These are phyloP conservation scores for Amanita molliuscula DNA, from an alignment of 768 basidiomycete species.

Conservation along the genomic window DNA sequence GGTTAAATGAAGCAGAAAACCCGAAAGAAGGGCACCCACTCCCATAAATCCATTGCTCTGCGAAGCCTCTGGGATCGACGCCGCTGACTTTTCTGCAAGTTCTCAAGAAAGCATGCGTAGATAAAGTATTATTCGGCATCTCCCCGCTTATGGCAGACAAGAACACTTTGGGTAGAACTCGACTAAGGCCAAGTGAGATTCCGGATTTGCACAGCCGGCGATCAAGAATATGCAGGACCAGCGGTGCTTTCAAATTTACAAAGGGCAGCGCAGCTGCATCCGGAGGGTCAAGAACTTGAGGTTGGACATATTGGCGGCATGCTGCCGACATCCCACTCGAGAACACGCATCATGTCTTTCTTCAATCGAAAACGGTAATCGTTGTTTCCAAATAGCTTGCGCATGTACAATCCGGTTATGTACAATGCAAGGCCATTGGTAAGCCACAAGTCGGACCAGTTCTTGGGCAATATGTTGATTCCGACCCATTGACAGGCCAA, in stretches of 20 bases:
- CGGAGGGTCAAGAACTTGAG: constrained; percentile 75
- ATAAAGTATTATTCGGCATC: constrained; percentile 72
- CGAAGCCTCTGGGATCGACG: constrained; percentile 81
- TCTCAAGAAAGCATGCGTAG: constrained; percentile 83
- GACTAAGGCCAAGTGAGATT: constrained; percentile 87
- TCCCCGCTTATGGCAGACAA: constrained; percentile 90
- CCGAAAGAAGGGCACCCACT: constrained; percentile 91
- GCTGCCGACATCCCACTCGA: constrained; percentile 76
- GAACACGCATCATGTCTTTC: constrained; percentile 91
- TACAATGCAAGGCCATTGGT: constrained; percentile 89
- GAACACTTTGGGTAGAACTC: constrained; percentile 92
- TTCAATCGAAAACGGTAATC: constrained; percentile 93
- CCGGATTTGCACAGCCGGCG: constrained; percentile 90
- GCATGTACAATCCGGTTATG: constrained; percentile 80
- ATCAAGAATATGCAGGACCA: constrained; percentile 95
- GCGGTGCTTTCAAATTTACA: constrained; percentile 88
- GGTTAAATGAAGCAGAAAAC: constrained; percentile 86
- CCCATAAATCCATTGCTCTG: constrained; percentile 99
- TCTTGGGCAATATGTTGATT: constrained; percentile 89
- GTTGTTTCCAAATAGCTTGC: constrained; percentile 87
- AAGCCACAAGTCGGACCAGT: constrained; percentile 95
- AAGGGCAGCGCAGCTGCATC: constrained; percentile 74
- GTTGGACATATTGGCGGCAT: constrained; percentile 94
- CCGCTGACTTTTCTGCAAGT: constrained; percentile 92
- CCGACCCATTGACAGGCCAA: constrained; percentile 96